A percentile compares a stretch with the other conserved stretches of the same genome.
phyloP scores from a whole-genome alignment of 306 rosid genomes.

The Prunus armeniaca region DNA sequence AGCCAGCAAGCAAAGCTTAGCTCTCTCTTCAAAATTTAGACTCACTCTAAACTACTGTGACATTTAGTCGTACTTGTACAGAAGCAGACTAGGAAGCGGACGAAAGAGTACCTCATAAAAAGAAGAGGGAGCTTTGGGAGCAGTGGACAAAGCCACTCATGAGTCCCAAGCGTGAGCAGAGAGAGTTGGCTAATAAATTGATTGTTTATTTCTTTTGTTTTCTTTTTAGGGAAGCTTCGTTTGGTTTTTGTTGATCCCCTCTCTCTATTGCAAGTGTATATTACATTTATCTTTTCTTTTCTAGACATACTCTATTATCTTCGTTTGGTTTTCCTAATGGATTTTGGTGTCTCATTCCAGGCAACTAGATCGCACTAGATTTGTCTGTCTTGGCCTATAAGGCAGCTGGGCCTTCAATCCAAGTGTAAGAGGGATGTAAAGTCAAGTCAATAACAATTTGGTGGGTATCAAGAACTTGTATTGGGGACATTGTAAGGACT shows the following conservation, averaged over 20 bases:
- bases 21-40: slow-evolving; percentile 14
- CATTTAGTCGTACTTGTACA: slow-evolving; percentile 17
- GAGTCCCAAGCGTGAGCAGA: slow-evolving; percentile 14
- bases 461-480: neutral
- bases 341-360: slow-evolving; percentile 6
- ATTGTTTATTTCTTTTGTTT: neutral
- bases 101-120: slow-evolving; percentile 37
- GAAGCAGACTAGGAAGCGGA: slow-evolving; percentile 20
- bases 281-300: no score
- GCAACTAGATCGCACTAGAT: neutral
- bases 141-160: slow-evolving; percentile 1
- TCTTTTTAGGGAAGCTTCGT: slow-evolving; percentile 27
- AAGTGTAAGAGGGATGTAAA: neutral
- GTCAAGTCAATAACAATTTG: neutral
- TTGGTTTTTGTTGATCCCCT: neutral
- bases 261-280: no score
- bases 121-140: slow-evolving; percentile 27
- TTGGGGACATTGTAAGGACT: neutral
- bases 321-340: slow-evolving; percentile 11
- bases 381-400: neutral
- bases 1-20: neutral
- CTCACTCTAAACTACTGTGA: slow-evolving; percentile 14
- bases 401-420: neutral
- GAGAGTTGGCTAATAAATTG: neutral
- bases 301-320: neutral